phyloP scores from a whole-genome alignment of 1,284 basidiomycete species.

The Cutaneotrichosporon daszewskae region DNA sequence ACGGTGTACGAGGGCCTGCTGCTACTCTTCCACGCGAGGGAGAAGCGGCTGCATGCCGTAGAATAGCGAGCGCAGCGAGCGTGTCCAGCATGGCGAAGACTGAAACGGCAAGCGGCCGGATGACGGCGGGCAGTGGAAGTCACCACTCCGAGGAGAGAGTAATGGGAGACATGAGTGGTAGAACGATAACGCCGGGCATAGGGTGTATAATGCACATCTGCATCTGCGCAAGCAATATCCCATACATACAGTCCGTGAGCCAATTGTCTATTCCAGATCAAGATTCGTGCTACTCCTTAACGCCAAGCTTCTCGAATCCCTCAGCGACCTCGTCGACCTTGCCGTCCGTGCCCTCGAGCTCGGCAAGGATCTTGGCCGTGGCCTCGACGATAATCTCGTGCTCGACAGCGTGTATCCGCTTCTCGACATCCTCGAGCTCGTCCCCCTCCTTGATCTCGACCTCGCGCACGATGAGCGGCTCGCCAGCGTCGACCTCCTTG shows the following conservation, averaged over 20 bases:
- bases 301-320: too few relatives aligned
- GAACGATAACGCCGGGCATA: too few relatives aligned
- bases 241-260: too few relatives aligned
- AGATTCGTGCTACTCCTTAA: too few relatives aligned
- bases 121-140: too few relatives aligned
- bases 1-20: slow-evolving; percentile 80
- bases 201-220: not conserved
- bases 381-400: slow-evolving; percentile 89
- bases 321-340: not conserved
- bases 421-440: slow-evolving; percentile 66
- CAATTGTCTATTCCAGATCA: too few relatives aligned
- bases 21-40: slow-evolving; percentile 39
- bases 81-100: too few relatives aligned
- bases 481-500: slow-evolving; percentile 85
- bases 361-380: slow-evolving; percentile 62
- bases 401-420: slow-evolving; percentile 72
- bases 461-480: slow-evolving; percentile 74
- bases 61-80: too few relatives aligned
- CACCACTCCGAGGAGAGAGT: too few relatives aligned
- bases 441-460: slow-evolving; percentile 72
- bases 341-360: slow-evolving; percentile 22
- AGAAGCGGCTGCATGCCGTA: too few relatives aligned
- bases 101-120: too few relatives aligned
- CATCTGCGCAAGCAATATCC: not conserved
- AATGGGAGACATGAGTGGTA: too few relatives aligned